These are phyloP conservation scores for Peronospora belbahrii DNA, from an alignment of 352 stramenopile genomes.

Conservation along the genomic window DNA sequence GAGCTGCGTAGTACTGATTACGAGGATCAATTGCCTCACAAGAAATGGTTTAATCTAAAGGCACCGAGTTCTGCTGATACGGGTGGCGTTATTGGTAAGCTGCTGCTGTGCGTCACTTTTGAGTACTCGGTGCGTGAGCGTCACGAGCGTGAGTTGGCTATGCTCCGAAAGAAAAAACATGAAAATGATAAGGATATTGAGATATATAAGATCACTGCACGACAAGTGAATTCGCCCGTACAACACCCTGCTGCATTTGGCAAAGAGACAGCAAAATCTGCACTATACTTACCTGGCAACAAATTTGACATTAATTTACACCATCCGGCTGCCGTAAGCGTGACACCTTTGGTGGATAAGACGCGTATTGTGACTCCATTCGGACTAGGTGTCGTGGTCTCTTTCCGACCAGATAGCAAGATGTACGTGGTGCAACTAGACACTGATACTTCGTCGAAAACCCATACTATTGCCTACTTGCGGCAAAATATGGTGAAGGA, in stretches of 20 bases:
- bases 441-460: conserved; percentile 46
- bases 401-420: conserved; percentile 61
- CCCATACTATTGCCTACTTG: conserved; percentile 59
- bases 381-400: conserved; percentile 58
- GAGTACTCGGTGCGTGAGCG: conserved; percentile 43
- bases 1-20: conserved; percentile 47
- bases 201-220: conserved; percentile 47
- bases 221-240: conserved; percentile 34
- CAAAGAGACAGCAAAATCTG: conserved; percentile 33
- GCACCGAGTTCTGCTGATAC: conserved; percentile 22
- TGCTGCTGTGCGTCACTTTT: conserved; percentile 56
- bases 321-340: conserved; percentile 55
- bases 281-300: conserved; percentile 72
- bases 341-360: conserved; percentile 64
- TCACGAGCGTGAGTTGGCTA: conserved; percentile 30
- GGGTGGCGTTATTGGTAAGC: conserved; percentile 25
- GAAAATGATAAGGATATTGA: conserved; percentile 64
- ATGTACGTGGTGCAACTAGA: conserved; percentile 82
- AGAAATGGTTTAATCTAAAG: conserved; percentile 49
- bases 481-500: conserved; percentile 58
- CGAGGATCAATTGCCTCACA: conserved; percentile 49
- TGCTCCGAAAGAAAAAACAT: conserved; percentile 45
- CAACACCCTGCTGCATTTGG: conserved; percentile 71
- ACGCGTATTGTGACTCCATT: conserved; percentile 68
- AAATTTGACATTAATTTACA: conserved; percentile 54